These are phyloP conservation scores for Xylariaceae sp. DNA, from an alignment of 2,329 filamentous ascomycete species.

Conservation along the genomic window DNA sequence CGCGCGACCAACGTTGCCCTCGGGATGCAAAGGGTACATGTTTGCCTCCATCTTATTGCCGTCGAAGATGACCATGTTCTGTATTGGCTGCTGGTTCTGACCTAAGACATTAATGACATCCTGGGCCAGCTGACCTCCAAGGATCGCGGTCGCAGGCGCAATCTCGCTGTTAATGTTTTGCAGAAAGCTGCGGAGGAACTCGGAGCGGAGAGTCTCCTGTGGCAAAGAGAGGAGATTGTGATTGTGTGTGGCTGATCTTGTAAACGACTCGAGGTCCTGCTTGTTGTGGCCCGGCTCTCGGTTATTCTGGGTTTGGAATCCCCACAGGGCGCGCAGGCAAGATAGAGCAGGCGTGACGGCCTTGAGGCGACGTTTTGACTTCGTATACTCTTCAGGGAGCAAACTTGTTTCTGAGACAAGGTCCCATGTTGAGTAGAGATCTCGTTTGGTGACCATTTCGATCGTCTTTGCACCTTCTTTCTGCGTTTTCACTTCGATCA, in stretches of 20 bases:
- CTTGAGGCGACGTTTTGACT: slow-evolving; percentile 61
- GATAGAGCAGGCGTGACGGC: slow-evolving; percentile 80
- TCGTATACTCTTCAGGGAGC: slow-evolving; percentile 63
- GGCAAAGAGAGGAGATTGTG: slow-evolving; percentile 70
- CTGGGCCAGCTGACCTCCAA: slow-evolving; percentile 87
- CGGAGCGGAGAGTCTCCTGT: slow-evolving; percentile 58
- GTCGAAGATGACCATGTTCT: slow-evolving; percentile 91
- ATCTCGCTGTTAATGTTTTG: slow-evolving; percentile 82
- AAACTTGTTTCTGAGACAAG: slow-evolving; percentile 73
- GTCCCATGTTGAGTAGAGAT: slow-evolving; percentile 81
- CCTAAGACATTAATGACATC: slow-evolving; percentile 96
- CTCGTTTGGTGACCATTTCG: slow-evolving; percentile 86
- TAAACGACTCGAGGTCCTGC: slow-evolving; percentile 70
- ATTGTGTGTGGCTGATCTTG: slow-evolving; percentile 67
- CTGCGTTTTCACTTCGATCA: slow-evolving; percentile 66
- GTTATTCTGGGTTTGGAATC: slow-evolving; percentile 61
- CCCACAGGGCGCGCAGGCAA: slow-evolving; percentile 85
- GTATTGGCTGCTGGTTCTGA: slow-evolving; percentile 85
- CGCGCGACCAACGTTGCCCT: slow-evolving; percentile 47
- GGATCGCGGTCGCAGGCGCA: slow-evolving; percentile 77
- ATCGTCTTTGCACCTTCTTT: slow-evolving; percentile 64
- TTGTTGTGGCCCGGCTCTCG: slow-evolving; percentile 50
- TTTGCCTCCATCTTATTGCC: slow-evolving; percentile 72
- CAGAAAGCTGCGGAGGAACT: slow-evolving; percentile 77
- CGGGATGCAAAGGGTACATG: slow-evolving; percentile 76